Evolutionary conservation across 108 stramenopile genomes (phyloP).

Genomic region (Conticribra guillardii): DNA sequence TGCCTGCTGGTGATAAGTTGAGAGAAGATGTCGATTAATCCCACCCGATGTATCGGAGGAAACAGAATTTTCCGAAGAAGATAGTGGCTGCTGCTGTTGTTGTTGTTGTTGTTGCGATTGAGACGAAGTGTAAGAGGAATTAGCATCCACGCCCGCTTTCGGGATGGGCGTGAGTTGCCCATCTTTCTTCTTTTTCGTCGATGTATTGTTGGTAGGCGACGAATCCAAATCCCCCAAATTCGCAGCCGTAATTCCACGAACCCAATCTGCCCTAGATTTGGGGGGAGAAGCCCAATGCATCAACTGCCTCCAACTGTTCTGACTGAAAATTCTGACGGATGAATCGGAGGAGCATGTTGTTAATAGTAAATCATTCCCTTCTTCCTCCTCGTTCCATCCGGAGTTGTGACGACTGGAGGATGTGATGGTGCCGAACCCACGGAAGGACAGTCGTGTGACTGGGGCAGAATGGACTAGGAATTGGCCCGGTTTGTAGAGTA

Average conservation of each 20-base stretch:
- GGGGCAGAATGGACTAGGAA: constrained; percentile 75
- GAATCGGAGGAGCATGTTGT: constrained; percentile 70
- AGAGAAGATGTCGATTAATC: constrained; percentile 24
- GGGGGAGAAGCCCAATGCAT: constrained; percentile 81
- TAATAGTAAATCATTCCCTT: constrained; percentile 84
- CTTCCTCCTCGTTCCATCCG: constrained; percentile 30
- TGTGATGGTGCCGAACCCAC: constrained; percentile 65
- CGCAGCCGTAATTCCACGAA: constrained; percentile 71
- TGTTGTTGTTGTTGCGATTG: constrained; percentile 12
- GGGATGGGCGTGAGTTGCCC: constrained; percentile 23
- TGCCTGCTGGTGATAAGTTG: constrained; percentile 20
- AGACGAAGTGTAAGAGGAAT: background rate
- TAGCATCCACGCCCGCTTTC: constrained; percentile 14
- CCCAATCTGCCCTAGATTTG: constrained; percentile 79
- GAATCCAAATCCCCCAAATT: constrained; percentile 87
- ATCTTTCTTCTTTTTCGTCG: constrained; percentile 27
- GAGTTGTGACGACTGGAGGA: constrained; percentile 46
- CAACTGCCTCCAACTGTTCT: constrained; percentile 77
- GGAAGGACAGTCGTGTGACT: constrained; percentile 78
- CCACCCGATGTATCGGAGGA: constrained; percentile 27
- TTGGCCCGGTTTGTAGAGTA: constrained; percentile 81
- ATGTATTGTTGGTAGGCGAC: constrained; percentile 22
- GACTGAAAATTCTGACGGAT: constrained; percentile 73
- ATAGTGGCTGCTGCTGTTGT: constrained; percentile 5
- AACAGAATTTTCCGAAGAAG: constrained; percentile 15